Conservation (phyloP, 139 green algal genomes). For the Trebouxia sp. region DNA sequence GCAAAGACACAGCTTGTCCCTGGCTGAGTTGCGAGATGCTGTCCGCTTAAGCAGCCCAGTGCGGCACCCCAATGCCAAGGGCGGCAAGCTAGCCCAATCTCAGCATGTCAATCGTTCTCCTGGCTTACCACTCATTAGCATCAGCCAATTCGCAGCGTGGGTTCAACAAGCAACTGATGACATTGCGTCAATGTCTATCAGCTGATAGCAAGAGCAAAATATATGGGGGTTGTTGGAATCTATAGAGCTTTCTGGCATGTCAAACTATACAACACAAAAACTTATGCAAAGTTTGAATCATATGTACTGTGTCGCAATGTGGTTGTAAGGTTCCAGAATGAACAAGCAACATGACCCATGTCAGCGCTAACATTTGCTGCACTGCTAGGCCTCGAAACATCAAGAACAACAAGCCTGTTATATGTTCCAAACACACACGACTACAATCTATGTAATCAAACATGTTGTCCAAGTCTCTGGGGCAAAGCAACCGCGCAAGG, state of each 20-base stretch:
- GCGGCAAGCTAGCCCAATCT: not conserved
- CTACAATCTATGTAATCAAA: constrained; percentile 9
- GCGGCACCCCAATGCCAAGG: not conserved
- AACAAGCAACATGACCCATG: constrained; percentile 20
- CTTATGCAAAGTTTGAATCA: not conserved
- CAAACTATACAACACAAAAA: constrained; percentile 1
- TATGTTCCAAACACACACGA: not conserved
- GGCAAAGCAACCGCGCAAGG: too few species aligned
- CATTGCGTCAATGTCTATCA: not conserved
- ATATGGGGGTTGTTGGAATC: constrained; percentile 21
- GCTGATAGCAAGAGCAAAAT: not conserved
- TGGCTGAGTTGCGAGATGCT: constrained; percentile 15
- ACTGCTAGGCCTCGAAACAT: constrained; percentile 6
- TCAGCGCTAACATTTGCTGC: constrained; percentile 16
- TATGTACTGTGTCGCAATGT: constrained; percentile 8
- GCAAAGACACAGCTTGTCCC: constrained; percentile 10
- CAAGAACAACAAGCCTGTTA: constrained; percentile 6
- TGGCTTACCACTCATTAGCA: not conserved
- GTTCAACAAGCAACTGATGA: constrained; percentile 5
- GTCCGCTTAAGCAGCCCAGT: constrained; percentile 15
- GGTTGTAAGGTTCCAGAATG: constrained; percentile 18
- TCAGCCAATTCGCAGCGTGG: not conserved
- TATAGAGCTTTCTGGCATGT: constrained; percentile 5
- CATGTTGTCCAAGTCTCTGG: too few species aligned
- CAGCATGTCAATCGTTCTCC: not conserved